These are phyloP conservation scores for Penicillium sp. DNA, from an alignment of 2,329 filamentous ascomycete genomes.

Conservation along the genomic window DNA sequence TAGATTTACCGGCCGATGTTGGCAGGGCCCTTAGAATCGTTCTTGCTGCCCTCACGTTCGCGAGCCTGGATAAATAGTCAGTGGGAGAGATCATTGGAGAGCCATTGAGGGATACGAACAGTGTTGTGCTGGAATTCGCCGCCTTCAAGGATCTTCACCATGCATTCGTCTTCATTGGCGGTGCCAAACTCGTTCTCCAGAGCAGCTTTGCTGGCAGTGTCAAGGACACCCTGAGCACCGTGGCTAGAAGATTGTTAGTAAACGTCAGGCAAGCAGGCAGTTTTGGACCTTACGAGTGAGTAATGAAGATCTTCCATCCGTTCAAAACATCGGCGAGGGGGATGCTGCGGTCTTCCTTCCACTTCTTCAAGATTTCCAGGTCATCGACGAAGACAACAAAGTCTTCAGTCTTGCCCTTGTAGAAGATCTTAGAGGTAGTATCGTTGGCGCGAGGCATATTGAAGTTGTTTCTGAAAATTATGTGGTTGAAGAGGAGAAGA, in stretches of 20 bases:
- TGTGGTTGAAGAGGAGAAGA: background rate
- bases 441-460: conserved; percentile 71
- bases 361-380: conserved; percentile 67
- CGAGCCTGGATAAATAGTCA: conserved; percentile 21
- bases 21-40: conserved; percentile 25
- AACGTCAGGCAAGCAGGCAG: too few relatives aligned
- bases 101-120: conserved; percentile 45
- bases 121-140: conserved; percentile 64
- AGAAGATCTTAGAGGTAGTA: conserved; percentile 74
- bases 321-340: conserved; percentile 83
- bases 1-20: conserved; percentile 18
- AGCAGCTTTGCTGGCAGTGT: conserved; percentile 69
- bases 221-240: conserved; percentile 75
- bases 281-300: conserved; percentile 69
- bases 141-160: conserved; percentile 76
- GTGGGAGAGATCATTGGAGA: background rate
- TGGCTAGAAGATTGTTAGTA: conserved; percentile 58
- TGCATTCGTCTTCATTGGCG: conserved; percentile 71
- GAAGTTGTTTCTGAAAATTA: conserved; percentile 3
- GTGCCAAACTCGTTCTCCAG: conserved; percentile 89
- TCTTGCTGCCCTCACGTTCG: conserved; percentile 33
- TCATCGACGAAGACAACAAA: conserved; percentile 58
- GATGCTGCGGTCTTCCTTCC: conserved; percentile 74
- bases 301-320: conserved; percentile 84
- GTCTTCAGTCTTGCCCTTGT: conserved; percentile 71